Percentiles rank a stretch among this genome's conserved stretches.
These are phyloP conservation scores for Candida sonorensis DNA, from an alignment of 805 yeast species.

Conservation along the genomic window DNA sequence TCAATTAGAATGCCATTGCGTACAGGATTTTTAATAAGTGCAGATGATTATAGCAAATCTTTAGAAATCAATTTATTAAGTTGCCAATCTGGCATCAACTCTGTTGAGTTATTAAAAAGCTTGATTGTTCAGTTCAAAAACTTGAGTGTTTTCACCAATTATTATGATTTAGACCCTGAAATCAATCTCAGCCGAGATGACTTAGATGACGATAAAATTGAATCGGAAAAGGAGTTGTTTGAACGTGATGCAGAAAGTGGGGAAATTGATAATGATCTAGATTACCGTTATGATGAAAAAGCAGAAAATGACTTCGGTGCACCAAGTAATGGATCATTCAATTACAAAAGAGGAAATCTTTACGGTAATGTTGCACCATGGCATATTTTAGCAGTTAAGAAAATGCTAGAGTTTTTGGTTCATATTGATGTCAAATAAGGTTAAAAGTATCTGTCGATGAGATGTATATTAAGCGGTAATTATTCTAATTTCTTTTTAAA, in stretches of 20 bases:
- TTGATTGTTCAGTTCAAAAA: constrained; percentile 57
- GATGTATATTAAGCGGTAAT: too few relatives aligned
- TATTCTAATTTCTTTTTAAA: too few relatives aligned
- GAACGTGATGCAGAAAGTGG: too few relatives aligned
- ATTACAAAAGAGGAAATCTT: not conserved
- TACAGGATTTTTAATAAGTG: constrained; percentile 58
- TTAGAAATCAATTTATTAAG: constrained; percentile 65
- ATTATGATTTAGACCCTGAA: constrained; percentile 4
- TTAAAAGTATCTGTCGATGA: too few relatives aligned
- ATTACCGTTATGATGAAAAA: constrained; percentile 3
- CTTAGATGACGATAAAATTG: not conserved
- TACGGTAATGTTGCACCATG: constrained; percentile 51
- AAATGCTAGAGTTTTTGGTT: constrained; percentile 48
- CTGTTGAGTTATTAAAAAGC: constrained; percentile 45
- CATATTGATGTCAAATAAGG: constrained; percentile 44
- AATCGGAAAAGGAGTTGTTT: not conserved
- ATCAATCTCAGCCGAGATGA: too few relatives aligned
- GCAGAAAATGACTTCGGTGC: constrained; percentile 6
- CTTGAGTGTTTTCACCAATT: constrained; percentile 32
- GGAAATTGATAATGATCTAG: too few relatives aligned
- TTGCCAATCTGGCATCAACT: constrained; percentile 62
- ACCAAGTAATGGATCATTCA: not conserved
- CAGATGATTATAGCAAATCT: constrained; percentile 16
- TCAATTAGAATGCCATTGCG: constrained; percentile 64
- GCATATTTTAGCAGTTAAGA: constrained; percentile 66